These are phyloP conservation scores for Syzygium grande DNA, from an alignment of 345 rosid genomes.

Conservation along the genomic window DNA sequence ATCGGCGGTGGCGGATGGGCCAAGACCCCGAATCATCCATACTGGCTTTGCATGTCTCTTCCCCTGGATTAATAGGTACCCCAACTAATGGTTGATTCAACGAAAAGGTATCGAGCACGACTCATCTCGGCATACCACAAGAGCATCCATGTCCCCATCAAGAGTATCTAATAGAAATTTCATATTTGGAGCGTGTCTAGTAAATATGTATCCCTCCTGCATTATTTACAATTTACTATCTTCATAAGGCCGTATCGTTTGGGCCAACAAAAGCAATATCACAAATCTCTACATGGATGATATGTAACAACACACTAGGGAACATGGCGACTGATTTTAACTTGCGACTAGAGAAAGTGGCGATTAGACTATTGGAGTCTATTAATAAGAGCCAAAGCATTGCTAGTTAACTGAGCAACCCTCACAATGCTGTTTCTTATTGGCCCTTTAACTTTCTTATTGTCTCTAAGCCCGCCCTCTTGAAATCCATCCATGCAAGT, in stretches of 20 bases:
- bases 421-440: conserved; percentile 8
- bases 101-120: background rate
- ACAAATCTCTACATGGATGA: background rate
- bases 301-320: background rate
- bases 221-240: background rate
- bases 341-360: background rate
- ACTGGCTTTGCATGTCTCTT: background rate
- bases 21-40: background rate
- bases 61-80: background rate
- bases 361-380: background rate
- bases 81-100: background rate
- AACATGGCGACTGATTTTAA: background rate
- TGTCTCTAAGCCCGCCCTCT: conserved; percentile 1
- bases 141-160: background rate
- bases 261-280: background rate
- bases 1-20: background rate
- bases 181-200: background rate
- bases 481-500: conserved; percentile 30
- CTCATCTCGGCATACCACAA: background rate
- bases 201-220: background rate
- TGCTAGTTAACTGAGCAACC: conserved; percentile 33
- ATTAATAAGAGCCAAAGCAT: conserved; percentile 29
- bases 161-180: background rate
- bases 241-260: background rate
- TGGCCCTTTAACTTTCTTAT: conserved; percentile 12